Evolutionary conservation across 2,329 filamentous ascomycete genomes (phyloP).

Genomic region (Alternaria sp.): DNA sequence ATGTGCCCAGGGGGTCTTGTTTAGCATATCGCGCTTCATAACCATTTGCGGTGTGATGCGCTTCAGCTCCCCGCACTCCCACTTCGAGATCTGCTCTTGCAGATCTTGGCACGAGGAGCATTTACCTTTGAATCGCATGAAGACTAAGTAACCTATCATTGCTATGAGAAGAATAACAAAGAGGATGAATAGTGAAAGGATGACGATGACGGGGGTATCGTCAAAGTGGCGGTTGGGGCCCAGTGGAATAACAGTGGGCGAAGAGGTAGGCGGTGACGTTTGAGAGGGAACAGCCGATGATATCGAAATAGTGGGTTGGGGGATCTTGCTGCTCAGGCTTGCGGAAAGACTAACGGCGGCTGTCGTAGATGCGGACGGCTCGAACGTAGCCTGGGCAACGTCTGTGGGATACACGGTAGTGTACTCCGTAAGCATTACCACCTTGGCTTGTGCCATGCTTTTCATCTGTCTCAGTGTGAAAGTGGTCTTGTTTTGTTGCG

Average conservation of each 20-base stretch:
- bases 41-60: conserved; percentile 12
- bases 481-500: background rate
- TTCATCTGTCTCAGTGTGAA: background rate
- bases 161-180: conserved; percentile 2
- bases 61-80: conserved; percentile 14
- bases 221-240: background rate
- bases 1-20: background rate
- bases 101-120: conserved; percentile 10
- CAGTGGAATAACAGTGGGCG: background rate
- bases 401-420: conserved; percentile 4
- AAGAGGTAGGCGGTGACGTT: background rate
- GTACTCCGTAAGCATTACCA: conserved; percentile 6
- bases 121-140: conserved; percentile 8
- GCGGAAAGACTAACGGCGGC: background rate
- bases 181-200: background rate
- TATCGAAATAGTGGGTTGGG: background rate
- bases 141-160: conserved; percentile 7
- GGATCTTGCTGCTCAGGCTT: background rate
- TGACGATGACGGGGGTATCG: conserved; percentile 4
- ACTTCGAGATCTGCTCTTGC: conserved; percentile 10
- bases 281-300: background rate
- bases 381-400: background rate
- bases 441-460: background rate
- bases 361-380: background rate
- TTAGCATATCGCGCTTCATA: background rate